These are phyloP conservation scores for Trichoderma orchidacearum DNA, from an alignment of 495 filamentous ascomycete species.

Conservation along the genomic window DNA sequence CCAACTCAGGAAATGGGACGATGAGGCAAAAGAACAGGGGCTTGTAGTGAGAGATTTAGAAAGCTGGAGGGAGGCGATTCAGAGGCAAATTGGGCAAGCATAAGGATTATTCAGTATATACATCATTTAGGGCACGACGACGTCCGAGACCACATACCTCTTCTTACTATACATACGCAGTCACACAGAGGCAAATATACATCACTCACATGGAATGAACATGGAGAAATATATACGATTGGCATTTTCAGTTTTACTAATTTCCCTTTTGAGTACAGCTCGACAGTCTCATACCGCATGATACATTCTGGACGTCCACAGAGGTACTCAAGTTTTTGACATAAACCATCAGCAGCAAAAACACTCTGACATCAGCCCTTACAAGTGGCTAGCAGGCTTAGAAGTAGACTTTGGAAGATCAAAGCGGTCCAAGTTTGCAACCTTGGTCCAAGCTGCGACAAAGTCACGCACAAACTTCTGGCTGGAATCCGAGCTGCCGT, in stretches of 20 bases:
- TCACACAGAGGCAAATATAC: no score
- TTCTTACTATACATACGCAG: no score
- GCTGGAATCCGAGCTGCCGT: conserved; percentile 37
- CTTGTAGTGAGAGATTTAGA: neutral
- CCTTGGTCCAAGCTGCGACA: conserved; percentile 55
- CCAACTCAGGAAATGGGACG: conserved; percentile 2
- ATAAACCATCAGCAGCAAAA: neutral
- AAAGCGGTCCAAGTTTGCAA: conserved; percentile 57
- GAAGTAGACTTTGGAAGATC: conserved; percentile 23
- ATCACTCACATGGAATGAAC: no score
- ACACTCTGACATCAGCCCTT: neutral
- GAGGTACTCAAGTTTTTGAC: neutral
- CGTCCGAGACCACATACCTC: no score
- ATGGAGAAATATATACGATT: no score
- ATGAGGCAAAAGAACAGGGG: conserved; percentile 1
- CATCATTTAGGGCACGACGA: no score
- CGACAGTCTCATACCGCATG: neutral
- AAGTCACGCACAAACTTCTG: conserved; percentile 59
- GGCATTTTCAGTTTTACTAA: no score
- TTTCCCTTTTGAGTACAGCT: neutral
- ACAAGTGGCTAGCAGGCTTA: neutral
- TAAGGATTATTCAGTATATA: no score
- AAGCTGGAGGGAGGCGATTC: neutral
- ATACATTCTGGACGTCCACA: neutral
- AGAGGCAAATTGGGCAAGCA: neutral